Percentiles rank a stretch among this genome's conserved stretches.
Conservation (phyloP, 257 asterid genomes). For the Echites panduratus region DNA sequence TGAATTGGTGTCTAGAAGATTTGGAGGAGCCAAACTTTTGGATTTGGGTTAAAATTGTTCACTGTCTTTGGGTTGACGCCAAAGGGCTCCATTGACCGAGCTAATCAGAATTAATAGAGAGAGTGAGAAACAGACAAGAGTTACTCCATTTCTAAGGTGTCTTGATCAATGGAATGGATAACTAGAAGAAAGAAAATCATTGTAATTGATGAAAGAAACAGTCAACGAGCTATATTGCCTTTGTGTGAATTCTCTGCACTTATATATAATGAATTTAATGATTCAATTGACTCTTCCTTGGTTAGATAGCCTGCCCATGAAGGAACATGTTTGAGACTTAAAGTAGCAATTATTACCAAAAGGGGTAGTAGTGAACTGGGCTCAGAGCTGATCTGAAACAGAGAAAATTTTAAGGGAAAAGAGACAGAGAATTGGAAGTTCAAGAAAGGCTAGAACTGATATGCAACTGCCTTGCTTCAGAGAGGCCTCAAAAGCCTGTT, state of each 20-base stretch:
- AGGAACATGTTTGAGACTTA: conserved; percentile 10
- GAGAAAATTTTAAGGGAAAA: background rate
- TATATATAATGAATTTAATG: background rate
- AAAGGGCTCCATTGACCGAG: background rate
- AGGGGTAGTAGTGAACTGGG: background rate
- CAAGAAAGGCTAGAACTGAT: conserved; percentile 15
- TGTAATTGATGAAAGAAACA: conserved; percentile 11
- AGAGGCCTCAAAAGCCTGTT: conserved; percentile 50
- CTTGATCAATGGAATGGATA: too few species aligned
- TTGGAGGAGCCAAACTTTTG: background rate
- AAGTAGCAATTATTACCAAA: too few species aligned
- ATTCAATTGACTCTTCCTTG: background rate
- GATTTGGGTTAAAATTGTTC: too few species aligned
- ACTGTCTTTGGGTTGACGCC: background rate
- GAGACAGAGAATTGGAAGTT: background rate
- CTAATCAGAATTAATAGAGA: background rate
- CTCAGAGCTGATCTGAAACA: background rate
- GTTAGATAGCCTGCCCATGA: conserved; percentile 31
- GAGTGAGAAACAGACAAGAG: background rate
- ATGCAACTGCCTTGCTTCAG: conserved; percentile 54
- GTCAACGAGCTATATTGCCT: conserved; percentile 1
- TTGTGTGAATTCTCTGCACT: too few species aligned
- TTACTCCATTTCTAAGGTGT: background rate
- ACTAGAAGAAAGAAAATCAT: background rate
- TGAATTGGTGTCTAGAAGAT: background rate